Evolutionary conservation across 2,329 filamentous ascomycete species (phyloP), one percentile per base, ranked within the genome.

Genomic region (Acarospora socialis): DNA sequence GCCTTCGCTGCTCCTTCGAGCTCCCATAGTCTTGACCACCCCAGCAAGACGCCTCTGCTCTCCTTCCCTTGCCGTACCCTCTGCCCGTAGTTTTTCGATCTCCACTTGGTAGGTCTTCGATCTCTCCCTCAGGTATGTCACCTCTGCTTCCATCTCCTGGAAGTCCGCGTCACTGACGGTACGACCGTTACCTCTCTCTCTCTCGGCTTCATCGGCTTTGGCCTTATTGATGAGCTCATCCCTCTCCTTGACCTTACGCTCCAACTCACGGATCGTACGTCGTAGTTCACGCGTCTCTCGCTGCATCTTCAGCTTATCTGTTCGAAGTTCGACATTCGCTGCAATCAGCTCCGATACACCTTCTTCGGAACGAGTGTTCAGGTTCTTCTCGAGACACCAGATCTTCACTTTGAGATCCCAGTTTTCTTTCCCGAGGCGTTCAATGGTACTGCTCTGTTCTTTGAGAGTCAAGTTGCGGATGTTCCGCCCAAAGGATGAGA

Each of bases 281-380:
- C 83, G 76, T 34, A 95, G 56, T 13, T 76, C 66, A 52, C 92
- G 90, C 51, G 83, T 90, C 48, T 98, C 90, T 42, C 92, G 82
- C 54, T 92, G 83, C 36, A 90, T 68, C 21, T 90, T 81, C 3
- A 87, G 75, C 26, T 94, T 71, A 38, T 81, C 82, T 0, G 87
- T 93, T 55, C 92, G 90, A 29, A 95, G 68, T 51, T 94, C 84
- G 4, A 95, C 87, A 47, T 94, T 98, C 55, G 94, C 87, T 26
- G 83, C 84, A 46, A 95, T 92, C 77, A 94, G 92, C 53, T 94
- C 87, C 58, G 92, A 92, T 52, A 98, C 78, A 41, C 86, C 84
- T 57, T 95, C 87, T 52, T 95, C 87, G 2, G 86, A 94, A 24
- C 92, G 70, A 50, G 87, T 90, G 55, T 92, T 84, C 13, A 98